Evolutionary conservation across 2,329 filamentous ascomycete species (phyloP).

Genomic region (Exophiala phaeomuriformis): DNA sequence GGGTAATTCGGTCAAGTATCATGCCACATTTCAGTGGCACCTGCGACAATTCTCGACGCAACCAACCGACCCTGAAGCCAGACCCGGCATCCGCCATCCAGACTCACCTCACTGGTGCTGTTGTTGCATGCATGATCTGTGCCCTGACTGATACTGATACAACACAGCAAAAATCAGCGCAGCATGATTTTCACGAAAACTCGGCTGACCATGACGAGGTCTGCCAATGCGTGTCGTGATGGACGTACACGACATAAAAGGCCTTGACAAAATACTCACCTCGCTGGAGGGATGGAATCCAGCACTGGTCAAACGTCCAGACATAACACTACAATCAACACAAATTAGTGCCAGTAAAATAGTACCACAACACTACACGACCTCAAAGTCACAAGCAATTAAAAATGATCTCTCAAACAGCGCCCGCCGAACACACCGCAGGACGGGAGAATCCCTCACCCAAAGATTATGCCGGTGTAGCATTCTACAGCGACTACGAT

Average conservation of each 20-base stretch:
- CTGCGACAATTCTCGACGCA: background rate
- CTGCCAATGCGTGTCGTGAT: background rate
- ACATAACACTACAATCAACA: background rate
- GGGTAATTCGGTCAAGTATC: background rate
- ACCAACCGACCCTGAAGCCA: background rate
- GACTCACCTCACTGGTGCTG: too few species aligned
- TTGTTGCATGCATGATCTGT: too few species aligned
- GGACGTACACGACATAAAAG: slow-evolving; percentile 1
- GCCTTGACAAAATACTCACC: background rate
- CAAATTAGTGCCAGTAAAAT: background rate
- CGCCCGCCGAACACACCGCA: background rate
- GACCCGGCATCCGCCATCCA: background rate
- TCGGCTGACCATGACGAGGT: background rate
- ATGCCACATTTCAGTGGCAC: background rate
- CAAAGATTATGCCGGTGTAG: slow-evolving; percentile 15
- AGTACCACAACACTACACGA: background rate
- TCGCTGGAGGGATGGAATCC: background rate
- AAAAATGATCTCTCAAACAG: slow-evolving; percentile 19
- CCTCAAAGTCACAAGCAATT: background rate
- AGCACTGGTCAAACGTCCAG: background rate
- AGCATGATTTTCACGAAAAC: background rate
- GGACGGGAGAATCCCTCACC: background rate
- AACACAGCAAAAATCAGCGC: background rate
- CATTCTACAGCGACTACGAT: slow-evolving; percentile 20
- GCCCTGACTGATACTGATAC: too few species aligned